Base-by-base conservation (phyloP, 805 yeast genomes). In the Cyberlindnera saturnus region DNA sequence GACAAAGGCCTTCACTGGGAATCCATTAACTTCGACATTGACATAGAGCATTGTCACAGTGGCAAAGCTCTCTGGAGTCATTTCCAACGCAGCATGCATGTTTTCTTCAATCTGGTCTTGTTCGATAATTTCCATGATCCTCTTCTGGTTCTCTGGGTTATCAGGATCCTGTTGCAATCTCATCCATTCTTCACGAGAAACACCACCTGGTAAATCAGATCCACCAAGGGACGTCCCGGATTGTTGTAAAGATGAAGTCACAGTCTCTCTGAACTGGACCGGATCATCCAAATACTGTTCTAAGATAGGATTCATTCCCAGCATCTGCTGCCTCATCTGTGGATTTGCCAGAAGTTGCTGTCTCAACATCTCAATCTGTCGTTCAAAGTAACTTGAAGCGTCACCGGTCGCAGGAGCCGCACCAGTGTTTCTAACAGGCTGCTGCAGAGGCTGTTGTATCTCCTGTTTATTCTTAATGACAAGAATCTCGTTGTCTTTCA, bases 31-130 rank as follows among this genome's bases (percentile, higher is more conserved):
- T 51, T 78, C 82, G 34, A 88, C 71, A 43, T 80, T 72, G 14
- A 93, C 79, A 63, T 82, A 91, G 33, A 93, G 72, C 96, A 93
- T 89, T 29, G 77, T 76, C 3, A 91, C 95, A 0, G 74, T 64
- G 0, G 89, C 82, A 65, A 93, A 93, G 32, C 86, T 74, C 61
- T 93, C 99, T 0, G 99, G 99, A 5, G 91, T 79, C 41, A 82
- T 80, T 45, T 90, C 97, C 60, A 81, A 71, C 0, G 99, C 98
- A 49, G 78, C 71, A 37, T 78, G 72, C 70, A 85, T 69, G 57
- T 88, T 87, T 48, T 87, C 95, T 46, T 87, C 86, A 38, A 91
- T 81, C 34, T 81, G 86, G 52, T 77, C 78, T 53, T 80, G 82
- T 47, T 79, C 76, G 42, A 82, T 82, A 42, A 82, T 55, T 53